Percentiles rank a stretch among this genome's conserved stretches.
Conservation (phyloP, 768 basidiomycete genomes). For the Coprinopsis strossmayeri region DNA sequence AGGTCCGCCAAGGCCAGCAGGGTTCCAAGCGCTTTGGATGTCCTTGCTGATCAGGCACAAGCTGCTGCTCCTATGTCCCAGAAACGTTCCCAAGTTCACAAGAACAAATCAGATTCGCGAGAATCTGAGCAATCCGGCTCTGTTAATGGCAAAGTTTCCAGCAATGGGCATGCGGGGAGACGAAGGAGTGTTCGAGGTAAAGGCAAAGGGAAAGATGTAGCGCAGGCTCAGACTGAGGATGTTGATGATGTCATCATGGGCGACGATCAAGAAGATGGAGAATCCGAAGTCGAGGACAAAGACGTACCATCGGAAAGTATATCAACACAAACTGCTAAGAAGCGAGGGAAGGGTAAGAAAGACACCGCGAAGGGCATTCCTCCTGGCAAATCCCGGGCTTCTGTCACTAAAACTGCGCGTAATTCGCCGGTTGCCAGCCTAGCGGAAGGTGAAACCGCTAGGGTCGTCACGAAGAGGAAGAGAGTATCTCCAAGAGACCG, state of each 20-base stretch:
- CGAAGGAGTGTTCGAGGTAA: slow-evolving; percentile 10
- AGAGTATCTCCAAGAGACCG: background rate
- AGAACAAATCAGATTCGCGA: slow-evolving; percentile 6
- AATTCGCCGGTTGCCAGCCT: background rate
- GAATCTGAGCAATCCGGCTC: slow-evolving; percentile 2
- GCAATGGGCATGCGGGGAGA: background rate
- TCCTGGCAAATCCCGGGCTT: background rate
- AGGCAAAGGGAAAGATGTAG: slow-evolving; percentile 13
- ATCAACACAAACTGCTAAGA: background rate
- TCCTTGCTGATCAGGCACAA: slow-evolving; percentile 63
- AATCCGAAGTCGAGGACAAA: background rate
- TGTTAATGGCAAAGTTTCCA: background rate
- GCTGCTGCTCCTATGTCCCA: slow-evolving; percentile 41
- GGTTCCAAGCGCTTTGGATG: slow-evolving; percentile 46
- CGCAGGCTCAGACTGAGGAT: background rate
- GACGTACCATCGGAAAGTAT: background rate
- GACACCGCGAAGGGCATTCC: slow-evolving; percentile 2
- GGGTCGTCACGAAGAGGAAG: background rate
- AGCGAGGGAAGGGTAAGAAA: background rate
- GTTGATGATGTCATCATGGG: too few relatives aligned
- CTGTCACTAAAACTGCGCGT: background rate
- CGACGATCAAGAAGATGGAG: too few relatives aligned
- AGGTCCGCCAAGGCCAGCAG: slow-evolving; percentile 7
- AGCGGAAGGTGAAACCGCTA: slow-evolving; percentile 1
- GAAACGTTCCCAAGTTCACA: slow-evolving; percentile 16